These are phyloP conservation scores for Fallopia convolvulus DNA, from an alignment of 148 eudicot species.

Conservation along the genomic window DNA sequence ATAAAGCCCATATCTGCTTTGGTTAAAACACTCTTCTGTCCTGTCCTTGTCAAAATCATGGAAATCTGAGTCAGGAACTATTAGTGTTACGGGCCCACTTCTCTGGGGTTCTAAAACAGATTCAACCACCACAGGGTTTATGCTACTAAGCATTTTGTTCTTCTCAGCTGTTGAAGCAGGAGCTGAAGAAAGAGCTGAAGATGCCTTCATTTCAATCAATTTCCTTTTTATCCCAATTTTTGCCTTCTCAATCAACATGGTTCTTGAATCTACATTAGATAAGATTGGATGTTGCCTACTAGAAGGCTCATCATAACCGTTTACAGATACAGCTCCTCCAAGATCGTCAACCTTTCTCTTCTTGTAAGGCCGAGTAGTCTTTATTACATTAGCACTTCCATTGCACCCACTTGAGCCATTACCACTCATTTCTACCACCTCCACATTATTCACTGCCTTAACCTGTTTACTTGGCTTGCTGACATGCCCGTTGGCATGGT, in stretches of 20 bases:
- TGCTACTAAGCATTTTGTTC: conserved; percentile 12
- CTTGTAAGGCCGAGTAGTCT: conserved; percentile 61
- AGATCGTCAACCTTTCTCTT: conserved; percentile 53
- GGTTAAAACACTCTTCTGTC: conserved; percentile 85
- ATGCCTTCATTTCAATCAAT: conserved; percentile 45
- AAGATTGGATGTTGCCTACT: conserved; percentile 34
- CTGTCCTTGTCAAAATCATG: conserved; percentile 96
- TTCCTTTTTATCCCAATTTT: conserved; percentile 46
- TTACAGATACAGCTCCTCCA: conserved; percentile 19
- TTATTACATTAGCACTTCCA: conserved; percentile 39
- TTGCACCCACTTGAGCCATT: conserved; percentile 33
- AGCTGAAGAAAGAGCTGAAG: neutral
- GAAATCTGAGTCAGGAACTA: conserved; percentile 94
- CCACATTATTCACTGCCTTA: conserved; percentile 12
- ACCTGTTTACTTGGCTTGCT: conserved; percentile 28
- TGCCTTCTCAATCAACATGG: conserved; percentile 62
- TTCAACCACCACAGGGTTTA: conserved; percentile 26
- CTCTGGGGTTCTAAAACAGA: conserved; percentile 33
- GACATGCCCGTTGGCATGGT: conserved; percentile 35
- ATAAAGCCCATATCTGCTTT: conserved; percentile 97
- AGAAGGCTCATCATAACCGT: conserved; percentile 22
- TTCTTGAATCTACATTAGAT: conserved; percentile 48
- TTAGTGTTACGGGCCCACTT: conserved; percentile 50
- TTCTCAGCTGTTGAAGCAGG: neutral
- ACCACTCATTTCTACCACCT: conserved; percentile 13